Percentiles rank a stretch among this genome's conserved stretches.
Conservation (phyloP, 2,329 filamentous ascomycete species). For the Alternaria solani region DNA sequence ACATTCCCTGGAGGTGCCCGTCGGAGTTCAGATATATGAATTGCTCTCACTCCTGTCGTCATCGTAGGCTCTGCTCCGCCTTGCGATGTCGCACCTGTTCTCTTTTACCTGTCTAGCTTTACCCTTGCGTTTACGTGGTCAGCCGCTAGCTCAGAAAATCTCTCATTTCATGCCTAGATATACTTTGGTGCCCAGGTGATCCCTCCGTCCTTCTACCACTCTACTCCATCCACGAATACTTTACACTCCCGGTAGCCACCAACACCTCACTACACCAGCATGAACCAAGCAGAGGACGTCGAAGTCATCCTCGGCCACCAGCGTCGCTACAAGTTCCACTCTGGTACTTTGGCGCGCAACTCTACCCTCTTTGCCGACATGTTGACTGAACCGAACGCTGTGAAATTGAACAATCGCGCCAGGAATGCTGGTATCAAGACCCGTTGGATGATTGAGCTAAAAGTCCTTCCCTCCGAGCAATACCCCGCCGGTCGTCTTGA, state of each 20-base stretch:
- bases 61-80: background rate
- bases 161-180: background rate
- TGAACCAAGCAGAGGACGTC: conserved; percentile 49
- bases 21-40: background rate
- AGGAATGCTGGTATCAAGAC: conserved; percentile 34
- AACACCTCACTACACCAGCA: conserved; percentile 16
- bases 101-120: background rate
- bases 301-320: conserved; percentile 42
- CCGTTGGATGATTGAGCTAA: conserved; percentile 47
- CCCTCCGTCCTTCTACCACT: background rate
- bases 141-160: background rate
- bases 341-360: conserved; percentile 45
- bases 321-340: conserved; percentile 45
- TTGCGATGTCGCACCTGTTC: background rate
- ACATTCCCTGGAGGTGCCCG: background rate
- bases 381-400: conserved; percentile 42
- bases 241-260: background rate
- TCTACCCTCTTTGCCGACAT: conserved; percentile 41
- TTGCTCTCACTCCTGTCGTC: background rate
- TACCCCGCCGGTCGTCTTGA: conserved; percentile 34
- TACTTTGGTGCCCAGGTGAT: background rate
- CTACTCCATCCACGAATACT: background rate
- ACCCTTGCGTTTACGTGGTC: background rate
- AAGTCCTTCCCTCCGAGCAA: conserved; percentile 26
- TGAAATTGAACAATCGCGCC: conserved; percentile 35